Conservation (phyloP, 1,139 yeast genomes). For the Geotrichum candidum region DNA sequence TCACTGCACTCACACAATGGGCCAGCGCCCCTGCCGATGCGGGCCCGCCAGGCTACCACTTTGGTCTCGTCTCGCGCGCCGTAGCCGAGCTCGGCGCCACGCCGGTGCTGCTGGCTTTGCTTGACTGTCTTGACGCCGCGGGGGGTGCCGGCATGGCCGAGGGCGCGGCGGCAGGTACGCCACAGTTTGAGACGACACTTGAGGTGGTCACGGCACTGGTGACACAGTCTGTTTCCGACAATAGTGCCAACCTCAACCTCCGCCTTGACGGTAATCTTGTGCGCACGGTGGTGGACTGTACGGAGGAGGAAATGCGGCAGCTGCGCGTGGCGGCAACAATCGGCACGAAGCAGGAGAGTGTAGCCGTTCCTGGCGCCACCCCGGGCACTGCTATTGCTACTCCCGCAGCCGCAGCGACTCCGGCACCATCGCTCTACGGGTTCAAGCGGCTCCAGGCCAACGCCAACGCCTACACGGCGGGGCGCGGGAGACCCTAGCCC, state of each 20-base stretch:
- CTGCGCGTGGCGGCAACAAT: background rate
- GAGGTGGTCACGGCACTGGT: slow-evolving; percentile 24
- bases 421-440: slow-evolving; percentile 25
- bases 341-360: background rate
- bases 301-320: slow-evolving; percentile 15
- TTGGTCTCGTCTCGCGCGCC: slow-evolving; percentile 50
- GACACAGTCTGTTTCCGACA: slow-evolving; percentile 6
- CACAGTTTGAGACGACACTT: slow-evolving; percentile 21
- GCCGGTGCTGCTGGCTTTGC: slow-evolving; percentile 31
- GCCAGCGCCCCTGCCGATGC: slow-evolving; percentile 21
- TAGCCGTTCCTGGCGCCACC: background rate
- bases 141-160: background rate
- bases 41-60: slow-evolving; percentile 34
- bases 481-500: slow-evolving; percentile 34
- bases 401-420: slow-evolving; percentile 16
- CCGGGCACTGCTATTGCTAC: background rate
- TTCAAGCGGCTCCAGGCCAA: slow-evolving; percentile 23
- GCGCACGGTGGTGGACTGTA: slow-evolving; percentile 1
- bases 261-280: slow-evolving; percentile 13
- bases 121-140: slow-evolving; percentile 28
- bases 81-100: slow-evolving; percentile 51
- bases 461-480: slow-evolving; percentile 18
- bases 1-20: slow-evolving; percentile 27
- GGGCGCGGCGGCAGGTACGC: slow-evolving; percentile 22
- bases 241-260: background rate